Conservation (phyloP, 139 green algal genomes). For the Diplosphaera chodatii region DNA sequence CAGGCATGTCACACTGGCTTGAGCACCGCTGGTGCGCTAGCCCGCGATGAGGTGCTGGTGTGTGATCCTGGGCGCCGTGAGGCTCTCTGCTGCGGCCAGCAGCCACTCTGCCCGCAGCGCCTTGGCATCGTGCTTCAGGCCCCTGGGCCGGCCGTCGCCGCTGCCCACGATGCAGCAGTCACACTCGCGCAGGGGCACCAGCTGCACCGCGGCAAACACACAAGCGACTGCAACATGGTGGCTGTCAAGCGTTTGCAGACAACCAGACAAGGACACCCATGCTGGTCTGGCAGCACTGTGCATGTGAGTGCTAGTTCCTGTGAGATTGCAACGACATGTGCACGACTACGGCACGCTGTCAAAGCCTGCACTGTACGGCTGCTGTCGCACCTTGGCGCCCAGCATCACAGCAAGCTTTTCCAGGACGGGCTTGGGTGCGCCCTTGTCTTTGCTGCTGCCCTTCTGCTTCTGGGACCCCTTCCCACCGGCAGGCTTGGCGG, state of each 20-base stretch:
- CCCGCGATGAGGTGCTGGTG: not conserved
- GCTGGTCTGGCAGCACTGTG: no score
- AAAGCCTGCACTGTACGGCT: no score
- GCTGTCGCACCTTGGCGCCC: constrained; percentile 15
- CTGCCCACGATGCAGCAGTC: not conserved
- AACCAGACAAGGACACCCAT: no score
- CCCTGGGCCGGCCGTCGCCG: not conserved
- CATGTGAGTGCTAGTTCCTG: no score
- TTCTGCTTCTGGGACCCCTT: no score
- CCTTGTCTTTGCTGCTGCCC: constrained; percentile 1
- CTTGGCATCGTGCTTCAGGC: not conserved
- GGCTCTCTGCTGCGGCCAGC: not conserved
- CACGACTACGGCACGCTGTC: no score
- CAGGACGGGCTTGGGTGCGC: constrained; percentile 6
- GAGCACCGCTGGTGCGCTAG: no score
- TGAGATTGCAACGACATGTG: no score
- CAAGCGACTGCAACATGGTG: no score
- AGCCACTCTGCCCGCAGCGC: not conserved
- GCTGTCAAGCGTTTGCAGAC: no score
- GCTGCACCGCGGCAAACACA: not conserved
- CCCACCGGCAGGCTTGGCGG: constrained; percentile 4
- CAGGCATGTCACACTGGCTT: no score
- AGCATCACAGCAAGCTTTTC: constrained; percentile 7
- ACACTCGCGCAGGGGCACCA: not conserved
- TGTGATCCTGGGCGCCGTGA: not conserved